Conservation (phyloP, 2,329 filamentous ascomycete genomes). For the Myriosclerotinia curreyana region DNA sequence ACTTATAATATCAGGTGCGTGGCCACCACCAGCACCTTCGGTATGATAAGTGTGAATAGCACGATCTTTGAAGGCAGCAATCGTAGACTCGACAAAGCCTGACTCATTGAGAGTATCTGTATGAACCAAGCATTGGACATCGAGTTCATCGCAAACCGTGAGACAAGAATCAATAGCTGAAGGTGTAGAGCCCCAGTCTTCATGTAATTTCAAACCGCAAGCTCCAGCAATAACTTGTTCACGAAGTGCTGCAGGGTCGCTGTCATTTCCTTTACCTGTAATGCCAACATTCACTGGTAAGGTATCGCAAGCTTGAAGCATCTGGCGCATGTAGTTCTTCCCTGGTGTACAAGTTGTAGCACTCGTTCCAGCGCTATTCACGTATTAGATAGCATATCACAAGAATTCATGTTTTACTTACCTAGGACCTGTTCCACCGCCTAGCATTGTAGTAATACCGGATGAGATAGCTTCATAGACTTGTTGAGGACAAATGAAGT, state of each 20-base stretch:
- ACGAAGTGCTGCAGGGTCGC: constrained; percentile 63
- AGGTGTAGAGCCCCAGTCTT: constrained; percentile 93
- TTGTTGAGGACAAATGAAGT: constrained; percentile 95
- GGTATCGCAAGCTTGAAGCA: constrained; percentile 82
- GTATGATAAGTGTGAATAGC: constrained; percentile 97
- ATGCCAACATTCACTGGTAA: constrained; percentile 87
- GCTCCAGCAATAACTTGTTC: constrained; percentile 82
- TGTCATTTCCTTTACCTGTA: constrained; percentile 92
- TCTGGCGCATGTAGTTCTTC: constrained; percentile 75
- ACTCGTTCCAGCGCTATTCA: constrained; percentile 71
- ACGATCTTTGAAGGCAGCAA: constrained; percentile 78
- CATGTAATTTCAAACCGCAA: constrained; percentile 88
- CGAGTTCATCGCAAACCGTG: constrained; percentile 80
- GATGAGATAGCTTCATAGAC: constrained; percentile 77
- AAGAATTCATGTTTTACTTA: constrained; percentile 36
- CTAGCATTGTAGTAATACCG: constrained; percentile 86
- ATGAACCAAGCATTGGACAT: constrained; percentile 91
- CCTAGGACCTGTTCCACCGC: constrained; percentile 90
- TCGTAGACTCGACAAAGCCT: constrained; percentile 91
- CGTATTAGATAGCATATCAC: constrained; percentile 21
- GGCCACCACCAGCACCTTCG: constrained; percentile 89
- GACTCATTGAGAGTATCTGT: constrained; percentile 96
- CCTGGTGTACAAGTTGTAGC: constrained; percentile 93
- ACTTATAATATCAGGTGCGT: constrained; percentile 92
- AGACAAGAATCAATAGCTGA: constrained; percentile 88